Evolutionary conservation across 2,329 filamentous ascomycete species (phyloP).

Genomic region (Xylaria sp.): DNA sequence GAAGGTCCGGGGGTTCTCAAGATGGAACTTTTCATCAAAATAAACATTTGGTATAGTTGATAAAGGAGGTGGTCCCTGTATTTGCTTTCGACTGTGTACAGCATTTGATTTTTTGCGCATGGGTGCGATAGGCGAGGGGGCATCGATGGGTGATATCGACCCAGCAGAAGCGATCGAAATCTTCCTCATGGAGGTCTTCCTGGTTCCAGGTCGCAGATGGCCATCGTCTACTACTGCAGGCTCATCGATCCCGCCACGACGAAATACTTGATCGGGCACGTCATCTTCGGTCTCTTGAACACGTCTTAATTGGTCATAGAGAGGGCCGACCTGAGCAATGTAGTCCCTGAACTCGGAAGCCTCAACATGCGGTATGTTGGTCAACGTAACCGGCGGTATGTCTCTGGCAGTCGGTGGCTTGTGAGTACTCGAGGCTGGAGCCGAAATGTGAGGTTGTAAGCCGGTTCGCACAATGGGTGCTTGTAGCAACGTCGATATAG

Average conservation of each 20-base stretch:
- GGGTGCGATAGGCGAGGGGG: slow-evolving; percentile 33
- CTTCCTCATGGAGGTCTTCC: slow-evolving; percentile 37
- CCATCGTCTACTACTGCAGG: slow-evolving; percentile 36
- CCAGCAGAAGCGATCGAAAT: slow-evolving; percentile 43
- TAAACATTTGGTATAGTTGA: slow-evolving; percentile 91
- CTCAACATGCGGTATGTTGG: slow-evolving; percentile 80
- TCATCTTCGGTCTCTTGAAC: slow-evolving; percentile 74
- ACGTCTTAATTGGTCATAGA: slow-evolving; percentile 85
- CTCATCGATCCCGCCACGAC: slow-evolving; percentile 42
- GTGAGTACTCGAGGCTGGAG: slow-evolving; percentile 64
- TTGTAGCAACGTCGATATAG: slow-evolving; percentile 90
- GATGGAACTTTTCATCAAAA: slow-evolving; percentile 88
- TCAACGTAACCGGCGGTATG: slow-evolving; percentile 87
- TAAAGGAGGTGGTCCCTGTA: slow-evolving; percentile 73
- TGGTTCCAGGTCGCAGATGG: slow-evolving; percentile 42
- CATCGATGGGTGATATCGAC: slow-evolving; percentile 47
- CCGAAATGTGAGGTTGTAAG: slow-evolving; percentile 70
- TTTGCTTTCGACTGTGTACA: slow-evolving; percentile 50
- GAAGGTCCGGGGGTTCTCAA: slow-evolving; percentile 94
- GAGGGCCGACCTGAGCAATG: slow-evolving; percentile 72
- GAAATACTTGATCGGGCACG: slow-evolving; percentile 37
- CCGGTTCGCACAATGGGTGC: slow-evolving; percentile 86
- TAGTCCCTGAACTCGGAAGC: slow-evolving; percentile 77
- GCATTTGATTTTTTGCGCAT: slow-evolving; percentile 40
- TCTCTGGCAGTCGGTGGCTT: slow-evolving; percentile 80